Evolutionary conservation across 2,329 filamentous ascomycete species (phyloP).

Genomic region (Colletotrichum sp.): DNA sequence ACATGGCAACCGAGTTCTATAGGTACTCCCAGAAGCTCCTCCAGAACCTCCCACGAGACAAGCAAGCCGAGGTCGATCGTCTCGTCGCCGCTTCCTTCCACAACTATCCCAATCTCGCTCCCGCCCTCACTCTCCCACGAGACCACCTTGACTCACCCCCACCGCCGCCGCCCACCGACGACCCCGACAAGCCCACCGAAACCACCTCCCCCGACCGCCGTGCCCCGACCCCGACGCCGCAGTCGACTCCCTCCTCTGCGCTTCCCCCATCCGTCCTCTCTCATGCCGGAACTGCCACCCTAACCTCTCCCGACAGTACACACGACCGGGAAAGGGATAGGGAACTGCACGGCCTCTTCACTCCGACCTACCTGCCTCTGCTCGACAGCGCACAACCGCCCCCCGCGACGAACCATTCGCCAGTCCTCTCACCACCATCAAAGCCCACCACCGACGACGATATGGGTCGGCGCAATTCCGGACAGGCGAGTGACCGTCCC

Average conservation of each 20-base stretch:
- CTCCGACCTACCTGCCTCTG: conserved; percentile 65
- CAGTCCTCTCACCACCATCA: conserved; percentile 23
- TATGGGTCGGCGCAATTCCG: conserved; percentile 4
- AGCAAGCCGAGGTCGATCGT: conserved; percentile 51
- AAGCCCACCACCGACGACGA: conserved; percentile 8
- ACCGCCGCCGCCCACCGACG: conserved; percentile 29
- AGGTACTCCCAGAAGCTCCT: conserved; percentile 58
- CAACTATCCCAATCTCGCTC: conserved; percentile 51
- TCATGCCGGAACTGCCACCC: conserved; percentile 11
- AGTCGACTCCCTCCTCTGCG: conserved; percentile 12
- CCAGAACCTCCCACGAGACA: conserved; percentile 48
- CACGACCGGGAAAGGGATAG: conserved; percentile 56
- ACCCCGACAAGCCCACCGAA: conserved; percentile 2
- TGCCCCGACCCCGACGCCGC: background rate
- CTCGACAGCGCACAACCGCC: conserved; percentile 51
- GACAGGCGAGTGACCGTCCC: background rate
- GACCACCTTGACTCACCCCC: conserved; percentile 37
- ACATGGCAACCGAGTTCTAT: conserved; percentile 62
- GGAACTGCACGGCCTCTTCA: conserved; percentile 68
- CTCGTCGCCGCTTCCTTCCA: conserved; percentile 49
- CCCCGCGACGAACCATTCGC: conserved; percentile 21
- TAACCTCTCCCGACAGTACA: conserved; percentile 19
- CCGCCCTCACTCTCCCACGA: conserved; percentile 32
- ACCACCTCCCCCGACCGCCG: background rate
- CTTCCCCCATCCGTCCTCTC: background rate